Evolutionary conservation across 371 early-diverging fungal species (phyloP).

Genomic region (Mucor racemosus): DNA sequence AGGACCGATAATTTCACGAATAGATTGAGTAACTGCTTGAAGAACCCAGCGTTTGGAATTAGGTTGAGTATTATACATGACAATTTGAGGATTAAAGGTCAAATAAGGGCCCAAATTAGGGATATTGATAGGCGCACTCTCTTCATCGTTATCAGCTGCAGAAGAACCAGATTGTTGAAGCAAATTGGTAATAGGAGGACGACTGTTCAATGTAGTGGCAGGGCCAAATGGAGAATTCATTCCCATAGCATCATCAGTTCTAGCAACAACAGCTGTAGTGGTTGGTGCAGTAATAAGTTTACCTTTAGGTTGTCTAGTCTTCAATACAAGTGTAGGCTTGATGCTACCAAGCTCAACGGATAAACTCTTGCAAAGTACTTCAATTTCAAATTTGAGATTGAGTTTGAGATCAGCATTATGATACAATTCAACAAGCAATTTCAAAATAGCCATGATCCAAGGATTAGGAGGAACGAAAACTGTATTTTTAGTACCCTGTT

Average conservation of each 20-base stretch:
- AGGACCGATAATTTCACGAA: constrained; percentile 85
- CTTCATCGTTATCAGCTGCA: constrained; percentile 21
- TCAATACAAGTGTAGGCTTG: constrained; percentile 73
- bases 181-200: constrained; percentile 21
- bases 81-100: constrained; percentile 71
- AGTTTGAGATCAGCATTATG: constrained; percentile 91
- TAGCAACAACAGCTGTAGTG: constrained; percentile 25
- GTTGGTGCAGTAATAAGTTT: neutral
- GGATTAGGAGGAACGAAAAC: constrained; percentile 97
- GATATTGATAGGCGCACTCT: constrained; percentile 35
- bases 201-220: constrained; percentile 1
- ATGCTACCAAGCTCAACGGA: constrained; percentile 75
- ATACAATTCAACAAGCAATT: constrained; percentile 90
- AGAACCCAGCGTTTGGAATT: constrained; percentile 81
- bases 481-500: constrained; percentile 81
- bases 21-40: constrained; percentile 87
- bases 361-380: constrained; percentile 93
- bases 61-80: constrained; percentile 81
- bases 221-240: constrained; percentile 20
- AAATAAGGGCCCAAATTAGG: constrained; percentile 73
- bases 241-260: constrained; percentile 29
- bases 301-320: constrained; percentile 62
- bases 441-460: constrained; percentile 95
- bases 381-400: constrained; percentile 96
- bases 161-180: constrained; percentile 6